These are phyloP conservation scores for Candida xiaguanensis DNA, from an alignment of 805 yeast species.

Conservation along the genomic window DNA sequence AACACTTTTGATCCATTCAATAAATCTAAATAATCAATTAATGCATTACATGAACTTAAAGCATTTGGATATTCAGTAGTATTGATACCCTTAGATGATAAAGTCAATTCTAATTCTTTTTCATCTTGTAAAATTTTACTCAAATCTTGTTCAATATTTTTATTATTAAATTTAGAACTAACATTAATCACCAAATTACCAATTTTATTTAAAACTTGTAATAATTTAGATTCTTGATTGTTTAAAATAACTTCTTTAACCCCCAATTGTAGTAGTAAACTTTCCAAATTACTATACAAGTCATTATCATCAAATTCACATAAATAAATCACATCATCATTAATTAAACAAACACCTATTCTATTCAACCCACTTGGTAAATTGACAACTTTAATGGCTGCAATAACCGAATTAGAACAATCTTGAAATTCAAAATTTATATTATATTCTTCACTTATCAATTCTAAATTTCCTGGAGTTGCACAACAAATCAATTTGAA, in stretches of 20 bases:
- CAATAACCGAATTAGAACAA: constrained; percentile 38
- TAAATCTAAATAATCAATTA: constrained; percentile 64
- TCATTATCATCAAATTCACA: constrained; percentile 86
- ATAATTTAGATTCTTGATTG: constrained; percentile 60
- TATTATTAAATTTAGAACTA: constrained; percentile 53
- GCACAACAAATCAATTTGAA: constrained; percentile 63
- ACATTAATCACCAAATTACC: constrained; percentile 73
- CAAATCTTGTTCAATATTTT: constrained; percentile 76
- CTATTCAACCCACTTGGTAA: constrained; percentile 36
- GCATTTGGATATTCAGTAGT: constrained; percentile 47
- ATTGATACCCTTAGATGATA: constrained; percentile 53
- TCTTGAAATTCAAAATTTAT: constrained; percentile 50
- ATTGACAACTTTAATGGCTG: constrained; percentile 33
- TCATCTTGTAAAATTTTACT: constrained; percentile 52
- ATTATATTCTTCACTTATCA: constrained; percentile 31
- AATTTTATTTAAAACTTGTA: constrained; percentile 64
- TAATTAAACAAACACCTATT: constrained; percentile 79
- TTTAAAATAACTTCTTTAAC: constrained; percentile 75
- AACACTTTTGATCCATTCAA: constrained; percentile 54
- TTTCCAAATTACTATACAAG: constrained; percentile 79
- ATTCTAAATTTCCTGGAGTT: constrained; percentile 87
- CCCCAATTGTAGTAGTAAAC: constrained; percentile 82
- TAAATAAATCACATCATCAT: constrained; percentile 63
- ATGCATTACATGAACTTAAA: constrained; percentile 62
- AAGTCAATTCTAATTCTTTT: constrained; percentile 37